Evolutionary conservation across 2,329 filamentous ascomycete species (phyloP), one percentile per base, ranked within the genome.

Genomic region (Ceratocystis papillata): DNA sequence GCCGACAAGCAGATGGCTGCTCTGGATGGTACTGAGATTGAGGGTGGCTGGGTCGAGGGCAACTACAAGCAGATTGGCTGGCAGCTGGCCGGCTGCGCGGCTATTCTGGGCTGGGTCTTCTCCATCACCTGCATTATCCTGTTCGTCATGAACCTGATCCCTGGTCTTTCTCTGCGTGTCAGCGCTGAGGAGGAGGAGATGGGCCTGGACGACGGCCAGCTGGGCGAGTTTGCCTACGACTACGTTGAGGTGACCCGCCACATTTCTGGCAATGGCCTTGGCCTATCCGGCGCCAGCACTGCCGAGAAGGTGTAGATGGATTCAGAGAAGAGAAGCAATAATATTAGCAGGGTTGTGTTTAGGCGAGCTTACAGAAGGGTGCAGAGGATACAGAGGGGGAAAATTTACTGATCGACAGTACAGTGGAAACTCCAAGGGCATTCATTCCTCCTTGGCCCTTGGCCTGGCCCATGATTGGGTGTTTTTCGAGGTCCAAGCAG

Each of bases 181-280:
- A 78, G 79, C 15, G 78, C 84, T 69, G 85, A 86, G 71, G 85
- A 87, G 63, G 87, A 89, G 76, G 81, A 89, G 64, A 78, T 87
- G 28, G 87, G 87, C 63, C 77, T 85, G 37, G 88, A 91, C 72
- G 87, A 90, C 72, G 82, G 83, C 73, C 86, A 91, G 77, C 85
- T 90, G 63, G 88, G 88, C 75, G 88, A 92, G 77, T 91, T 91
- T 72, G 88, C 88, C 33, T 91, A 90, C 78, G 88, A 91, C 74
- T 91, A 91, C 74, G 88, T 91, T 71, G 88, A 91, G 81, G 73
- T 84, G 61, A 79, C 79, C 50, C 79, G 82, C 65, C 87, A 92
- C 71, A 83, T 91, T 65, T 77, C 75, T 68, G 79, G 37, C 10
- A 25, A 77, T 46, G 69, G 70, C n/a, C 57, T 70, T 2, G 65